phyloP scores from a whole-genome alignment of 2,329 filamentous ascomycete genomes.

The Nannizzia gypsea region DNA sequence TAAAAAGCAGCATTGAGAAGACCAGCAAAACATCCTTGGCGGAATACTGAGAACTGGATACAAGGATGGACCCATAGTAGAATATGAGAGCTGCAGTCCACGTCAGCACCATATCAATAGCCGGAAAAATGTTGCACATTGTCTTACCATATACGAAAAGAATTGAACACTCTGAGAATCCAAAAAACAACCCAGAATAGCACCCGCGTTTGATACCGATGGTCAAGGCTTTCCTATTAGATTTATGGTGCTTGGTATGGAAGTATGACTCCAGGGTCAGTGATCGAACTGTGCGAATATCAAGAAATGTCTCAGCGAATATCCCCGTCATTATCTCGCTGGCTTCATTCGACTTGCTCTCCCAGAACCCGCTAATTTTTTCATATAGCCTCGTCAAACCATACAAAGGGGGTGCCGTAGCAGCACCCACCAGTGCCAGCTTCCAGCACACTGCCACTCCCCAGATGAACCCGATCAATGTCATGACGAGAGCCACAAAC shows the following conservation, averaged over 20 bases:
- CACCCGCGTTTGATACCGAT: constrained; percentile 55
- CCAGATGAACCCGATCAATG: constrained; percentile 60
- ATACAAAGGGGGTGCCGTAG: constrained; percentile 56
- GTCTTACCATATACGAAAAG: constrained; percentile 51
- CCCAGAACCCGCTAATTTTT: constrained; percentile 57
- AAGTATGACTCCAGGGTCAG: constrained; percentile 66
- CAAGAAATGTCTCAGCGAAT: constrained; percentile 63
- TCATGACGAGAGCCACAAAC: constrained; percentile 56
- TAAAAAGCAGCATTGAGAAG: constrained; percentile 73
- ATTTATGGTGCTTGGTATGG: constrained; percentile 46
- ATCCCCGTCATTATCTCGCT: constrained; percentile 49
- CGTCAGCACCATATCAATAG: constrained; percentile 9
- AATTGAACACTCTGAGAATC: constrained; percentile 61
- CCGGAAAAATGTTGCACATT: too few species aligned
- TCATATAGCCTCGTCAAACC: constrained; percentile 55
- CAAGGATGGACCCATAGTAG: constrained; percentile 63
- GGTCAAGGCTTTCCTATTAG: constrained; percentile 42
- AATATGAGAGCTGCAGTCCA: constrained; percentile 54
- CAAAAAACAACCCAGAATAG: constrained; percentile 60
- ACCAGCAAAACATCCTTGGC: constrained; percentile 57
- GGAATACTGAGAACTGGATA: constrained; percentile 39
- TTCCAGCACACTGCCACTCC: constrained; percentile 65
- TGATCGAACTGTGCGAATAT: constrained; percentile 66
- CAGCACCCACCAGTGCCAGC: constrained; percentile 63
- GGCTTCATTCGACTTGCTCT: constrained; percentile 53